A percentile compares a stretch with the other conserved stretches of the same genome.
These are phyloP conservation scores for Kwoniella dejecticola DNA, from an alignment of 768 basidiomycete species.

Conservation along the genomic window DNA sequence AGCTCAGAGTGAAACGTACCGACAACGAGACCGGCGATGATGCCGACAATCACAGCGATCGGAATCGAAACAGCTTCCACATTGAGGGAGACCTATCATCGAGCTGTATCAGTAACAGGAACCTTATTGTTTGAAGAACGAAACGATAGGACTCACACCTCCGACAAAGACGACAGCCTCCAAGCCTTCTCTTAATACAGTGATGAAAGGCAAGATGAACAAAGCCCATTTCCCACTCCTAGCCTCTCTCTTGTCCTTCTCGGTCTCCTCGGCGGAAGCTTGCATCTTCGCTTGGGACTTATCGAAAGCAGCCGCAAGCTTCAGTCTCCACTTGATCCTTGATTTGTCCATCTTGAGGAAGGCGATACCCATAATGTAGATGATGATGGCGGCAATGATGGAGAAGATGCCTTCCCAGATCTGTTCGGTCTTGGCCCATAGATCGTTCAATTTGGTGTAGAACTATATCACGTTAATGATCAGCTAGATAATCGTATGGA, in stretches of 20 bases:
- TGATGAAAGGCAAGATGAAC: conserved; percentile 85
- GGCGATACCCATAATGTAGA: conserved; percentile 88
- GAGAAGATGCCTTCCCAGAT: conserved; percentile 83
- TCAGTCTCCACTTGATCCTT: conserved; percentile 90
- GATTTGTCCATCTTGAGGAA: conserved; percentile 96
- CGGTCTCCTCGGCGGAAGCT: conserved; percentile 4
- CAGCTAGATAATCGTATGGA: no score
- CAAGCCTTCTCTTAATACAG: conserved; percentile 89
- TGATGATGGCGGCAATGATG: conserved; percentile 63
- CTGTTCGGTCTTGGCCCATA: conserved; percentile 81
- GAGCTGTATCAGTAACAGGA: no score
- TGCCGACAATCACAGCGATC: conserved; percentile 81
- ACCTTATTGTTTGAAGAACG: no score
- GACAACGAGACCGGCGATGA: conserved; percentile 72
- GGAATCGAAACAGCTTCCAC: conserved; percentile 82
- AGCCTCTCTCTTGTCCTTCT: conserved; percentile 55
- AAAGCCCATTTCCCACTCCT: conserved; percentile 75
- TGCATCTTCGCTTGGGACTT: conserved; percentile 38
- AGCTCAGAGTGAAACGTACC: conserved; percentile 57
- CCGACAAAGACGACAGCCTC: conserved; percentile 94
- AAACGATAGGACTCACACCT: conserved; percentile 60
- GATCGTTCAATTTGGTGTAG: conserved; percentile 83
- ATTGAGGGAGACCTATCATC: conserved; percentile 67
- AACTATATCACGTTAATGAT: conserved; percentile 61
- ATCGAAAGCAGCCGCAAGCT: conserved; percentile 75